phyloP scores from a whole-genome alignment of 2,329 filamentous ascomycete genomes.

The Aspergillus novofumigatus region DNA sequence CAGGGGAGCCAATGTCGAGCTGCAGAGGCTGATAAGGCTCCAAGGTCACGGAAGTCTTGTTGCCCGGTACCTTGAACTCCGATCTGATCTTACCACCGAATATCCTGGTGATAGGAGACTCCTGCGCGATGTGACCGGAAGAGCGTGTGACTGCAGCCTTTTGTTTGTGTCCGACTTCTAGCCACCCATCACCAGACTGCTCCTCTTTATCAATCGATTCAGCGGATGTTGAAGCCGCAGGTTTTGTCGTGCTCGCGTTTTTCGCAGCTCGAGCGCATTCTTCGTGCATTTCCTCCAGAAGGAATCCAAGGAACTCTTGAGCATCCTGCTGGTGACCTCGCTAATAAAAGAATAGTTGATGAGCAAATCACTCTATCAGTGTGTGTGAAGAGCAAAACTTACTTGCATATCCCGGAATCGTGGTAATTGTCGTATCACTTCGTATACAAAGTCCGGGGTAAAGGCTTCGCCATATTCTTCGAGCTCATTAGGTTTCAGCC shows the following conservation, averaged over 20 bases:
- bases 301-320: constrained; percentile 90
- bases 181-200: constrained; percentile 66
- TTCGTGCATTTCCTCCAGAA: constrained; percentile 88
- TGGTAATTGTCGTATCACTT: constrained; percentile 79
- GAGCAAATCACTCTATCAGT: background rate
- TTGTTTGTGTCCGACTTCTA: constrained; percentile 91
- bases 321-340: constrained; percentile 97
- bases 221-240: constrained; percentile 42
- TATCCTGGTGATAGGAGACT: constrained; percentile 87
- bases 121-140: constrained; percentile 66
- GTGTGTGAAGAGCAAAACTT: constrained; percentile 34
- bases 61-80: constrained; percentile 78
- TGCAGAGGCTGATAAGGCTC: constrained; percentile 94
- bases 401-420: constrained; percentile 91
- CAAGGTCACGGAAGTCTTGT: constrained; percentile 85
- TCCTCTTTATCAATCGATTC: constrained; percentile 32
- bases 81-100: constrained; percentile 90
- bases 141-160: constrained; percentile 81
- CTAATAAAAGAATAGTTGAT: constrained; percentile 39
- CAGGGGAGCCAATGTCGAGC: constrained; percentile 82
- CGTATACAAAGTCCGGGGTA: constrained; percentile 91
- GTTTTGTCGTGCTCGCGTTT: constrained; percentile 40
- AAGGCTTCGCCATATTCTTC: constrained; percentile 90
- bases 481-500: constrained; percentile 75
- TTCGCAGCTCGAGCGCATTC: constrained; percentile 79